phyloP scores from a whole-genome alignment of 306 rosid genomes.

The Glycine tomentella region DNA sequence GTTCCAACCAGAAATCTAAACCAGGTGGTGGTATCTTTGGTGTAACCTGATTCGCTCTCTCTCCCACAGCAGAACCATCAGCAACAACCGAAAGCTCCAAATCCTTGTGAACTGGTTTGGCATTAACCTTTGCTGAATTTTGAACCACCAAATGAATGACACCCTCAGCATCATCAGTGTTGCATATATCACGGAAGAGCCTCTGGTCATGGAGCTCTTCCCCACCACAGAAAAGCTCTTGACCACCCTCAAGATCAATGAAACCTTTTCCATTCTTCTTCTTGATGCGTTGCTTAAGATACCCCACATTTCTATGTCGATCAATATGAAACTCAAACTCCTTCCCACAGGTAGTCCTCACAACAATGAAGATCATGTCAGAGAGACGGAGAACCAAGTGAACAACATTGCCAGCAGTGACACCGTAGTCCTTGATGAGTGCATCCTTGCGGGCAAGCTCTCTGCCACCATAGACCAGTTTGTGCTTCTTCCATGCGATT shows the following conservation, averaged over 20 bases:
- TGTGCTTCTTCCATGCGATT: conserved; percentile 57
- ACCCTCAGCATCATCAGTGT: conserved; percentile 57
- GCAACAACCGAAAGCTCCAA: conserved; percentile 72
- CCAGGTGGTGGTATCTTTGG: conserved; percentile 31
- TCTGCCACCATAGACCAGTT: conserved; percentile 67
- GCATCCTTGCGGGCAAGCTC: conserved; percentile 65
- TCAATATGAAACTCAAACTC: conserved; percentile 67
- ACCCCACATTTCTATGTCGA: conserved; percentile 62
- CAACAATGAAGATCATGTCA: conserved; percentile 70
- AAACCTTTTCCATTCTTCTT: conserved; percentile 59
- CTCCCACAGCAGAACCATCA: not conserved
- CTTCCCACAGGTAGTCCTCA: conserved; percentile 61
- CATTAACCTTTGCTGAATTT: conserved; percentile 62
- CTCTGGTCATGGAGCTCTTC: conserved; percentile 68
- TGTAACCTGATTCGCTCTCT: conserved; percentile 39
- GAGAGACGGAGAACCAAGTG: conserved; percentile 75
- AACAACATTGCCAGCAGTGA: conserved; percentile 63
- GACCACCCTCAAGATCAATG: conserved; percentile 57
- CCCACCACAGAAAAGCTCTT: conserved; percentile 62
- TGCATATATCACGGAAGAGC: conserved; percentile 60
- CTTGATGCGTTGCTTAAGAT: conserved; percentile 64
- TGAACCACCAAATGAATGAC: conserved; percentile 64
- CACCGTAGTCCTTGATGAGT: conserved; percentile 67
- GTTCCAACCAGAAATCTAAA: conserved; percentile 59
- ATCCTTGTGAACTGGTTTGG: conserved; percentile 57